A percentile compares a stretch with the other conserved stretches of the same genome.
phyloP scores from a whole-genome alignment of 495 filamentous ascomycete species.

The Hapsidospora chrysogenum region DNA sequence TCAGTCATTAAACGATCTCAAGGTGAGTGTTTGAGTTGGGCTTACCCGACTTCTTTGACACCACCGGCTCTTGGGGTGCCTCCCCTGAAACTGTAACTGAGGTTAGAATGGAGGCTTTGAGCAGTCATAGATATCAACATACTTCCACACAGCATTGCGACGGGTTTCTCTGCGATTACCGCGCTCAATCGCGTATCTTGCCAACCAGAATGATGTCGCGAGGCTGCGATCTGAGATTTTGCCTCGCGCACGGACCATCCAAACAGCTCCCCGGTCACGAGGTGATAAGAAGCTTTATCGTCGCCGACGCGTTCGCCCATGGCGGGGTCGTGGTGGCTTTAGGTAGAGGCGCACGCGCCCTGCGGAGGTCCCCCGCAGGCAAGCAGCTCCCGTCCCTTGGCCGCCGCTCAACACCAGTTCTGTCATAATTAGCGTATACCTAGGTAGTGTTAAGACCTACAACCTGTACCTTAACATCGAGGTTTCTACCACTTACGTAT shows the following conservation, averaged over 20 bases:
- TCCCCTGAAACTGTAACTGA: constrained; percentile 71
- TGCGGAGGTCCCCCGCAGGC: too few species aligned
- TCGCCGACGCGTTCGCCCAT: too few species aligned
- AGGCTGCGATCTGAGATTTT: neutral
- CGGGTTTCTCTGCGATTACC: neutral
- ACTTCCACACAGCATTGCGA: constrained; percentile 4
- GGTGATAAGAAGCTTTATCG: neutral
- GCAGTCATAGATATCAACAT: neutral
- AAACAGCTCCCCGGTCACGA: neutral
- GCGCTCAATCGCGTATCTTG: neutral
- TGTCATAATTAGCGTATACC: too few species aligned
- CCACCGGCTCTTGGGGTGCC: constrained; percentile 86
- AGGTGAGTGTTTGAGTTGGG: constrained; percentile 1
- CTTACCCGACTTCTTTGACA: constrained; percentile 84
- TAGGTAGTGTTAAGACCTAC: too few species aligned
- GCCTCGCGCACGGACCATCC: neutral
- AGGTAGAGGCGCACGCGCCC: too few species aligned
- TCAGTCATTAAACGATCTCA: constrained; percentile 11
- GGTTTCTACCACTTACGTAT: too few species aligned
- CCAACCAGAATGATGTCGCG: too few species aligned
- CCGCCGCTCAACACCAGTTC: too few species aligned
- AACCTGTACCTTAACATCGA: too few species aligned
- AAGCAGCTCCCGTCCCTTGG: too few species aligned
- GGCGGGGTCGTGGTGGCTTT: too few species aligned
- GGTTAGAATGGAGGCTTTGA: neutral